phyloP scores from a whole-genome alignment of 2,329 filamentous ascomycete species.

The Aspergillus fijiensis region DNA sequence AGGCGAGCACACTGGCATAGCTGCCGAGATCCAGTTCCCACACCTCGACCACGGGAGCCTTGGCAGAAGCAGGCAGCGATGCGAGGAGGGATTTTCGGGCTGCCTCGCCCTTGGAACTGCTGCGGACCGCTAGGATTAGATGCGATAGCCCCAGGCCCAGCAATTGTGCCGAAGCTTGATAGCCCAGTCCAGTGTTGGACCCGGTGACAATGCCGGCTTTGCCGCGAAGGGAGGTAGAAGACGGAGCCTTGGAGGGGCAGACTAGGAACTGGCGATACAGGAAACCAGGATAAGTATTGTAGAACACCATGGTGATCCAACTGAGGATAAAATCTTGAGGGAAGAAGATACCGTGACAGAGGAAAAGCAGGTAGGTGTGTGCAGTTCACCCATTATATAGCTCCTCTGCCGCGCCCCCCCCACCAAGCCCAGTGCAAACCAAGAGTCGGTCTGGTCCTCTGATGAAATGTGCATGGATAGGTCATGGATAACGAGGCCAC shows the following conservation, averaged over 20 bases:
- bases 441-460: too few relatives aligned
- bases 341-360: too few relatives aligned
- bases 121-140: conserved; percentile 50
- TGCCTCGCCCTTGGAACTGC: conserved; percentile 44
- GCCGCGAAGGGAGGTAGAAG: conserved; percentile 35
- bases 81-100: conserved; percentile 44
- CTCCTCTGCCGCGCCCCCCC: too few relatives aligned
- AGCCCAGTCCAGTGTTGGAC: conserved; percentile 49
- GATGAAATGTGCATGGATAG: too few relatives aligned
- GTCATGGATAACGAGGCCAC: too few relatives aligned
- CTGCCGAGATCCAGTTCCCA: conserved; percentile 2
- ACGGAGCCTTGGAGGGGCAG: conserved; percentile 31
- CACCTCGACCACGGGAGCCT: conserved; percentile 15
- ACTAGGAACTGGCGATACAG: conserved; percentile 44
- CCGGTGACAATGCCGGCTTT: conserved; percentile 51
- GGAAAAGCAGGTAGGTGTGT: too few relatives aligned
- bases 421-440: too few relatives aligned
- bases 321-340: too few relatives aligned
- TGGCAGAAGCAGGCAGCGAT: conserved; percentile 41
- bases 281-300: conserved; percentile 26
- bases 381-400: too few relatives aligned
- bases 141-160: conserved; percentile 40
- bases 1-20: not conserved
- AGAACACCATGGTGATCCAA: conserved; percentile 2
- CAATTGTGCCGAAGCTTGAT: conserved; percentile 48